Evolutionary conservation across 805 yeast genomes (phyloP).

Genomic region (Peterozyma toletana): DNA sequence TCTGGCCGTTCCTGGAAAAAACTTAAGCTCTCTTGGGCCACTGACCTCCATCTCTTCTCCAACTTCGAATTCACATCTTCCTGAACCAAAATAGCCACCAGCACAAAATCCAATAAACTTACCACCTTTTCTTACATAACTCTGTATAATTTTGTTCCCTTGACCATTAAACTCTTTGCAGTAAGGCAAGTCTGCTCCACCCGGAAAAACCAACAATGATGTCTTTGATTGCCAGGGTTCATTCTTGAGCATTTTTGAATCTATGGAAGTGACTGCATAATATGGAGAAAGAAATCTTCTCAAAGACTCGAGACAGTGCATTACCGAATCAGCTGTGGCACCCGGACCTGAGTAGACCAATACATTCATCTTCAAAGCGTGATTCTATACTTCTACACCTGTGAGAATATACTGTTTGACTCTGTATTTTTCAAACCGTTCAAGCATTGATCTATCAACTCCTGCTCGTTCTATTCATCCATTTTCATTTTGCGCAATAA

Average conservation of each 20-base stretch:
- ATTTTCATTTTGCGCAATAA: no score
- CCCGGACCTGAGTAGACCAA: conserved; percentile 77
- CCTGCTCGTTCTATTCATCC: no score
- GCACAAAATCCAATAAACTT: conserved; percentile 85
- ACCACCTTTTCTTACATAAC: conserved; percentile 76
- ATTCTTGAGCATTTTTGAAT: conserved; percentile 49
- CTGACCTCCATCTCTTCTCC: conserved; percentile 72
- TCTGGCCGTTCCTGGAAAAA: conserved; percentile 76
- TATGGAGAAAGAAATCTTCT: conserved; percentile 72
- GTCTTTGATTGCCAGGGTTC: conserved; percentile 92
- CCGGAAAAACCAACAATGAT: conserved; percentile 79
- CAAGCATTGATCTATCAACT: no score
- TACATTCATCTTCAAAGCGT: conserved; percentile 49
- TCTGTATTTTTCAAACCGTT: no score
- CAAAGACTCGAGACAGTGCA: conserved; percentile 73
- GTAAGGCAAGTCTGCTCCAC: conserved; percentile 93
- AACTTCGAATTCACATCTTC: conserved; percentile 75
- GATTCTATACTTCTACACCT: background rate
- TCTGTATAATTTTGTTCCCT: conserved; percentile 53
- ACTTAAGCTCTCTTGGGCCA: conserved; percentile 75
- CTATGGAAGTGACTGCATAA: conserved; percentile 77
- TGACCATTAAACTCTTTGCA: conserved; percentile 66
- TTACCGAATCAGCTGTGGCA: conserved; percentile 79
- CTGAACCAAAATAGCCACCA: conserved; percentile 83
- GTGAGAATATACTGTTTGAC: no score